phyloP scores from a whole-genome alignment of 1,284 basidiomycete genomes.

The Coniophora puteana region DNA sequence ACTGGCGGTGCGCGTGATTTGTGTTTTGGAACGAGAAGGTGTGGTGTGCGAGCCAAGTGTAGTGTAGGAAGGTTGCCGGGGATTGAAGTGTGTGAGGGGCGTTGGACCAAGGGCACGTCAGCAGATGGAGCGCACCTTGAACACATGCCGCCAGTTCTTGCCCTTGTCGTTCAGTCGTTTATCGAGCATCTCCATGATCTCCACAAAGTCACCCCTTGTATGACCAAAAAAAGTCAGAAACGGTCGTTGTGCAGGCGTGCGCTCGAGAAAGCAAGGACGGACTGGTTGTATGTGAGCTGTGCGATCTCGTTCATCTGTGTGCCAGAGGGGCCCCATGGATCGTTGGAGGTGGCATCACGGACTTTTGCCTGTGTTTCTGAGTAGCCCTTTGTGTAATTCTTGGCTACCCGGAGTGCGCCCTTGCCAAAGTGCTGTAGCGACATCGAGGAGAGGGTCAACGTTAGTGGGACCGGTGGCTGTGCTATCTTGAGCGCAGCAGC shows the following conservation, averaged over 20 bases:
- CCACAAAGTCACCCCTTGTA: conserved; percentile 90
- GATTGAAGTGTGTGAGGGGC: too few species aligned
- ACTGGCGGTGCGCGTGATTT: conserved; percentile 40
- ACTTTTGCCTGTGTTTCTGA: conserved; percentile 94
- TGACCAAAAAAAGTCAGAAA: conserved; percentile 1
- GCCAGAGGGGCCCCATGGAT: conserved; percentile 97
- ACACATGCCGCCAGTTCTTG: conserved; percentile 99
- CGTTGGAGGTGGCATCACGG: conserved; percentile 99
- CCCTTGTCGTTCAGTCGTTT: conserved; percentile 99
- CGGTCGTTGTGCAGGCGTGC: background rate
- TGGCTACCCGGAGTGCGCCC: conserved; percentile 81
- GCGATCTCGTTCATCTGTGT: conserved; percentile 99
- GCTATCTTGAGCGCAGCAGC: background rate
- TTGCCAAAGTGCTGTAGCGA: conserved; percentile 71
- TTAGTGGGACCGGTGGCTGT: background rate
- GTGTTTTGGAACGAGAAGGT: conserved; percentile 3
- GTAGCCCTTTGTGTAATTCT: conserved; percentile 95
- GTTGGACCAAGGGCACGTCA: background rate
- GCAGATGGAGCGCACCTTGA: conserved; percentile 67
- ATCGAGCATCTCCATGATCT: conserved; percentile 99
- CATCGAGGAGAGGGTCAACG: conserved; percentile 12
- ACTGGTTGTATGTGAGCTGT: conserved; percentile 98
- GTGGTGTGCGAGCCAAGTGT: conserved; percentile 2
- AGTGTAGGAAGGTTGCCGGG: too few species aligned
- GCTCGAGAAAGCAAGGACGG: conserved; percentile 29